Evolutionary conservation across 352 stramenopile genomes (phyloP).

Genomic region (Phytopythium aichiense): DNA sequence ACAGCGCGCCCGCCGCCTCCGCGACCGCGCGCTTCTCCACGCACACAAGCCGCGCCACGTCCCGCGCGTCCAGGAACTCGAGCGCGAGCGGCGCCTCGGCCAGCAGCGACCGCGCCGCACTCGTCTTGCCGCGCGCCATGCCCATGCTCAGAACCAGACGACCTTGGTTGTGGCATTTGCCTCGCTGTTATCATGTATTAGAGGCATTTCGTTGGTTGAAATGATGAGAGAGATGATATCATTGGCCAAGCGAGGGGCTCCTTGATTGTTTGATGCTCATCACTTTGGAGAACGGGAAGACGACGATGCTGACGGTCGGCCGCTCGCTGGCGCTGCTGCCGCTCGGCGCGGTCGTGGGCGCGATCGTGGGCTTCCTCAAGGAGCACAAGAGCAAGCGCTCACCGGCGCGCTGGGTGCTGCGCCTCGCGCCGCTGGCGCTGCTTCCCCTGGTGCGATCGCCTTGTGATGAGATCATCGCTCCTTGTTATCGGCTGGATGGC

Average conservation of each 20-base stretch:
- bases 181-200: background rate
- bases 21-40: conserved; percentile 20
- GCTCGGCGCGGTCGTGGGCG: conserved; percentile 34
- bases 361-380: conserved; percentile 48
- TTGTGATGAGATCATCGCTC: background rate
- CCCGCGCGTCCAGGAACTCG: conserved; percentile 41
- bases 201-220: too few species aligned
- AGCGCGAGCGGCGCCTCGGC: conserved; percentile 40
- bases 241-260: too few species aligned
- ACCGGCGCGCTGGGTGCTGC: conserved; percentile 36
- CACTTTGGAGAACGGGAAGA: background rate
- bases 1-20: conserved; percentile 27
- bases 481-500: background rate
- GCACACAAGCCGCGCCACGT: conserved; percentile 29
- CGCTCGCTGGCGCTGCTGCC: conserved; percentile 33
- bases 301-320: conserved; percentile 11
- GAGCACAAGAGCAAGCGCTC: conserved; percentile 41
- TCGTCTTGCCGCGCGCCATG: background rate
- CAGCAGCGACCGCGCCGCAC: conserved; percentile 13
- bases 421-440: conserved; percentile 31
- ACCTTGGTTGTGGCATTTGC: background rate
- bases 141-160: background rate
- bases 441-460: conserved; percentile 32
- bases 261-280: background rate
- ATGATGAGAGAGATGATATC: too few species aligned